Conservation (phyloP, 495 filamentous ascomycete species). For the Xylaria flabelliformis region DNA sequence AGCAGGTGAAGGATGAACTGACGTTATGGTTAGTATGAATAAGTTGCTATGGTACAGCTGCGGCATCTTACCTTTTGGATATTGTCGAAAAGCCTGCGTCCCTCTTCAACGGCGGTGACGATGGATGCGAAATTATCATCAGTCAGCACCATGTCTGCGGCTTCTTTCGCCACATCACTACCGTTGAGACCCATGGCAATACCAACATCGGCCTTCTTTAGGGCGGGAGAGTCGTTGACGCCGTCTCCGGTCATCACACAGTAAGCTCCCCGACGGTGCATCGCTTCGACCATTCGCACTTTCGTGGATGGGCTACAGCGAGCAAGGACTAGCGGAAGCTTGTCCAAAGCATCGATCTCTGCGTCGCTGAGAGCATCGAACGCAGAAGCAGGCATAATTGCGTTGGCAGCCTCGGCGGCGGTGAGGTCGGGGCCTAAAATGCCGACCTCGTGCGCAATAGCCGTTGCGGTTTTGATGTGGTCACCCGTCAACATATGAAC, state of each 20-base stretch:
- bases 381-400: conserved; percentile 66
- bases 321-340: conserved; percentile 72
- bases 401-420: conserved; percentile 47
- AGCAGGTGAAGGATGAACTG: conserved; percentile 65
- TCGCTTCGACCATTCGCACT: conserved; percentile 78
- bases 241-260: conserved; percentile 92
- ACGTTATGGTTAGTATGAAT: conserved; percentile 11
- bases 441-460: conserved; percentile 62
- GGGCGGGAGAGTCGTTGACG: conserved; percentile 83
- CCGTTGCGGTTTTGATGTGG: conserved; percentile 66
- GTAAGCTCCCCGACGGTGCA: conserved; percentile 64
- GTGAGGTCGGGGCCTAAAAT: conserved; percentile 37
- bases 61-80: conserved; percentile 62
- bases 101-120: conserved; percentile 68
- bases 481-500: conserved; percentile 74
- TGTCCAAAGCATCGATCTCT: conserved; percentile 69
- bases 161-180: conserved; percentile 86
- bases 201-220: conserved; percentile 82
- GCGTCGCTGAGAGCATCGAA: conserved; percentile 70
- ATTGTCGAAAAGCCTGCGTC: conserved; percentile 69
- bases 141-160: conserved; percentile 79
- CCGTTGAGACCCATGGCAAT: conserved; percentile 83
- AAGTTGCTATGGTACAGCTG: conserved; percentile 22
- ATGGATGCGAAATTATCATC: conserved; percentile 89
- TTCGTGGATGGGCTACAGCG: conserved; percentile 76